Evolutionary conservation across 225 moss, liverwort and hornwort species (phyloP), one percentile per base, ranked within the genome.

Genomic region (Bryoerythrophyllum caledonicum): DNA sequence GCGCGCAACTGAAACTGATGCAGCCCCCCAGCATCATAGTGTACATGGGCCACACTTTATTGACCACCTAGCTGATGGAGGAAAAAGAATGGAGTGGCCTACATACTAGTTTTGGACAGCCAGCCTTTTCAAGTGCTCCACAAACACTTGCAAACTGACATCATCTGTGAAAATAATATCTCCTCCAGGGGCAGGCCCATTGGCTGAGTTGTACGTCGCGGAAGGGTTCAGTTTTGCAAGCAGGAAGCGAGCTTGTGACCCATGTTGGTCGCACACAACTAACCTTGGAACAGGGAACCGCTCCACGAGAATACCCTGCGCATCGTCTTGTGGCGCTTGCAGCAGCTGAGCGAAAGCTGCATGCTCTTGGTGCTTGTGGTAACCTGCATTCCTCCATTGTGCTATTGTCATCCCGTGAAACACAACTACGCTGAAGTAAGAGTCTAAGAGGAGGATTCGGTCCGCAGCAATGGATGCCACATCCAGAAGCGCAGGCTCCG

Each of bases 381-480:
- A 99, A 68, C 97, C 93, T 57, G 94, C 93, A 70, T 74, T 94
- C 30, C 97, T 89, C 97, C 97, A 99, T 68, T 90, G 97, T 23
- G 94, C 97, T 56, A 99, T 93, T 10, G 94, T 95, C 93, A 90
- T 95, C 77, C 97, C 97, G 76, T 94, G 97, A 48, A 99, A 99
- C 28, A 99, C 74, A 32, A 99, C 97, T 32, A 95, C 88, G 77
- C 94, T 95, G 88, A 99, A 99, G 78, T 99, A 99, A 9, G 97
- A 78, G 77, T 99, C 97, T 82, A 99, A 62, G 15, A 99, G 72
- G n/a, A 99, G 76, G 52, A 99, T 93, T 68, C 94, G 88, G 51
- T 99, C 97, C 8, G 90, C 93, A 38, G 93, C 87, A 57, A 99
- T 95, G 35, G 97, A 87, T 30, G 97, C 94, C 53, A 99, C 97